Conservation (phyloP, 164 flowering plant genomes). For the Macadamia tetraphylla region DNA sequence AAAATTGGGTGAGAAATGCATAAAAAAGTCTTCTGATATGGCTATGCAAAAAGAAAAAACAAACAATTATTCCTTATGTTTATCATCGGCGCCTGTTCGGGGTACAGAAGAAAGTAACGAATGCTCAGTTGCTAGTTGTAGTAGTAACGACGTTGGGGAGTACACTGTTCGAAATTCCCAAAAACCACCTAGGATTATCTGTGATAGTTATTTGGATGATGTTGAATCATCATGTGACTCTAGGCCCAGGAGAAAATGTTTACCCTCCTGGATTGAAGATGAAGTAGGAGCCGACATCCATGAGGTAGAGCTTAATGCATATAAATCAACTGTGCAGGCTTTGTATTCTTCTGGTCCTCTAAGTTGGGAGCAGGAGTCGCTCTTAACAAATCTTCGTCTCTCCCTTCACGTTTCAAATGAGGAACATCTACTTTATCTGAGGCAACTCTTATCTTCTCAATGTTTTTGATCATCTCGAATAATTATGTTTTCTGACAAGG, state of each 20-base stretch:
- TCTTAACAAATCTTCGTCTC: conserved; percentile 48
- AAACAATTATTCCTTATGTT: not conserved
- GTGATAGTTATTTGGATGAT: conserved; percentile 18
- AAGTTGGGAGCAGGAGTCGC: conserved; percentile 52
- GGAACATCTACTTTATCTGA: conserved; percentile 43
- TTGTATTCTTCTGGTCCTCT: conserved; percentile 53
- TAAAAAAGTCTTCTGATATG: conserved; percentile 10
- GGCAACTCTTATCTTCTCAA: conserved; percentile 28
- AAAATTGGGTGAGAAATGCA: conserved; percentile 15
- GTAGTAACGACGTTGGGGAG: conserved; percentile 15
- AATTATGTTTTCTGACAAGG: not conserved
- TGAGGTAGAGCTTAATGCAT: conserved; percentile 39
- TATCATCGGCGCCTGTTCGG: conserved; percentile 7
- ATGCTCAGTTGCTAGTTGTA: conserved; percentile 41
- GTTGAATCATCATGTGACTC: conserved; percentile 32
- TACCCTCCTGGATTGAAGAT: conserved; percentile 1
- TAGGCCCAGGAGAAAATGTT: conserved; percentile 7
- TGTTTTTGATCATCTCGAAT: conserved; percentile 10
- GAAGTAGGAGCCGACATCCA: conserved; percentile 29
- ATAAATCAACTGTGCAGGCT: conserved; percentile 36
- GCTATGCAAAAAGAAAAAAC: conserved; percentile 5
- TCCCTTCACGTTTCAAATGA: conserved; percentile 47
- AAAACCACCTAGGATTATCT: conserved; percentile 7
- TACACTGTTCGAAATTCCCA: conserved; percentile 4
- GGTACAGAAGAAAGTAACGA: conserved; percentile 18